phyloP scores from a whole-genome alignment of 179 eudicot genomes.

The Nepenthes alata region DNA sequence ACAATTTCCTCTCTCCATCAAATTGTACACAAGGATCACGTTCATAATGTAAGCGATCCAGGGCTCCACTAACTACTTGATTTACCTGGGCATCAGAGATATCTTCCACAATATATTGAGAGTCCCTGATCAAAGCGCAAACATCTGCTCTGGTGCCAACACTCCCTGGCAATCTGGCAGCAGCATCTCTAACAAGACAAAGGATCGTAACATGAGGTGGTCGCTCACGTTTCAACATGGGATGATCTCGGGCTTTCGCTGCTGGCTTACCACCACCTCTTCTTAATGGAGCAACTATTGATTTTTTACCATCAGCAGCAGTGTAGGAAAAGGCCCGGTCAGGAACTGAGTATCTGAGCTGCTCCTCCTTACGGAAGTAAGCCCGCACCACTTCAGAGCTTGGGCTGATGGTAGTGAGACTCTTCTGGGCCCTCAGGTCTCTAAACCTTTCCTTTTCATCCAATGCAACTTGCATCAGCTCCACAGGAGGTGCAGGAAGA shows the following conservation, averaged over 20 bases:
- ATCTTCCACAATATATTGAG: conserved; percentile 74
- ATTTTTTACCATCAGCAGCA: conserved; percentile 84
- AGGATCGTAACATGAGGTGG: conserved; percentile 91
- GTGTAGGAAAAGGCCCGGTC: conserved; percentile 84
- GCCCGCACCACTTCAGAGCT: conserved; percentile 67
- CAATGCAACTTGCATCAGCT: conserved; percentile 41
- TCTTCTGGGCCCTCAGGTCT: conserved; percentile 69
- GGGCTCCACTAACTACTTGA: conserved; percentile 88
- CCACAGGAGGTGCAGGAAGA: conserved; percentile 72
- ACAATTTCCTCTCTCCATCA: conserved; percentile 63
- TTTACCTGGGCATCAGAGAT: conserved; percentile 67
- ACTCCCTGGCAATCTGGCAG: conserved; percentile 77
- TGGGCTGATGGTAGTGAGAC: conserved; percentile 61
- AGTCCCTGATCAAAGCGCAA: conserved; percentile 75
- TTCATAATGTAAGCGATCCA: conserved; percentile 95
- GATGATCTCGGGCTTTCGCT: conserved; percentile 79
- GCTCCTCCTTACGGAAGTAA: conserved; percentile 73
- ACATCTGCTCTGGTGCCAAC: conserved; percentile 92
- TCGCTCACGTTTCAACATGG: conserved; percentile 67
- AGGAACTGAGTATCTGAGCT: conserved; percentile 67
- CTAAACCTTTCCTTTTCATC: conserved; percentile 72
- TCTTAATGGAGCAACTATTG: conserved; percentile 81
- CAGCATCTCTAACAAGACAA: conserved; percentile 94
- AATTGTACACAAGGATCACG: conserved; percentile 88
- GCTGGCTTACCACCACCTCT: conserved; percentile 90